Evolutionary conservation across 257 asterid species (phyloP).

Genomic region (Eustoma russellianum): DNA sequence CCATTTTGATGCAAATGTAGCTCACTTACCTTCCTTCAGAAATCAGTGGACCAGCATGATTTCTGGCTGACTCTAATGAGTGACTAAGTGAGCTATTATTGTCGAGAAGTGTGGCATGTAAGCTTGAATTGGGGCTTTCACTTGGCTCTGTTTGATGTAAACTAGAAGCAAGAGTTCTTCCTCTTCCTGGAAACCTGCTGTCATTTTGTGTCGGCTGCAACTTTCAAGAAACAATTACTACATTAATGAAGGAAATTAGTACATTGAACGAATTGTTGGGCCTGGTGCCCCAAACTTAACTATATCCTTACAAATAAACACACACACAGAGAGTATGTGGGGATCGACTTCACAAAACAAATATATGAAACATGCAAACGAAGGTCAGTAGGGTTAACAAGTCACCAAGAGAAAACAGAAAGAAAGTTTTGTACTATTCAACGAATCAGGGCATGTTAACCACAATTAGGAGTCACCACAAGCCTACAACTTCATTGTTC

Average conservation of each 20-base stretch:
- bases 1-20: neutral
- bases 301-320: too few species aligned
- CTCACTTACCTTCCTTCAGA: conserved; percentile 38
- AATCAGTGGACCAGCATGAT: conserved; percentile 11
- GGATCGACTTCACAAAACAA: too few species aligned
- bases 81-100: conserved; percentile 30
- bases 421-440: too few species aligned
- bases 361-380: too few species aligned
- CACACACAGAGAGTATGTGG: too few species aligned
- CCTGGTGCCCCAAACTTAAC: neutral
- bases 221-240: conserved; percentile 7
- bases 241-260: conserved; percentile 4
- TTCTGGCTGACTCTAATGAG: conserved; percentile 26
- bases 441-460: too few species aligned
- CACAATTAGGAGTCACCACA: too few species aligned
- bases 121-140: conserved; percentile 47
- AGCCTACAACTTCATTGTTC: too few species aligned
- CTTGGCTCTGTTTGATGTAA: conserved; percentile 20
- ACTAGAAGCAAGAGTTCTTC: conserved; percentile 52
- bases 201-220: conserved; percentile 45
- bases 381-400: too few species aligned
- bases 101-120: conserved; percentile 72
- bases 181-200: conserved; percentile 79
- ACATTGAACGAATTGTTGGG: neutral
- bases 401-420: too few species aligned